Conservation (phyloP, 805 yeast genomes). For the Candida xyloterini region DNA sequence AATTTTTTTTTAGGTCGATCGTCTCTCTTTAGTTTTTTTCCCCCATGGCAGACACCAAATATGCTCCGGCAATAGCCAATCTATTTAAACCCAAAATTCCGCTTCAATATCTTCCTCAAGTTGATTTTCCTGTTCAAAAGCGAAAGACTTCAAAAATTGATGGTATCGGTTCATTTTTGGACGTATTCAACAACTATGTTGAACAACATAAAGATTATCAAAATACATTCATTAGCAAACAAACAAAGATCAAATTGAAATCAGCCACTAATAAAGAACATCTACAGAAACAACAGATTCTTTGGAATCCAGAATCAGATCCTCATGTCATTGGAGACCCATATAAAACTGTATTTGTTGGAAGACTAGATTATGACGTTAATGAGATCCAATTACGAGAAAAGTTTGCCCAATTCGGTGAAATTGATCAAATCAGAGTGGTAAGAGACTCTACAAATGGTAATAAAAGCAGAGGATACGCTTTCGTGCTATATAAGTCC, state of each 20-base stretch:
- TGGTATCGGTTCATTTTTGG: constrained; percentile 41
- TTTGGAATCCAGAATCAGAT: constrained; percentile 59
- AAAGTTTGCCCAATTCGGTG: constrained; percentile 63
- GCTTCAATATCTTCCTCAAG: constrained; percentile 44
- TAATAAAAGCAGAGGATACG: constrained; percentile 73
- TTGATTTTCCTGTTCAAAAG: constrained; percentile 46
- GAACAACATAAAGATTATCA: constrained; percentile 22
- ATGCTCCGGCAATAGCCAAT: constrained; percentile 38
- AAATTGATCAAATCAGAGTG: constrained; percentile 57
- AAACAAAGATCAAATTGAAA: constrained; percentile 25
- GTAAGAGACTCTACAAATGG: constrained; percentile 47
- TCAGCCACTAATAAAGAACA: constrained; percentile 23
- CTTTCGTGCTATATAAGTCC: constrained; percentile 67
- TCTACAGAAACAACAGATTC: constrained; percentile 34
- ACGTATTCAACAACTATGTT: constrained; percentile 29
- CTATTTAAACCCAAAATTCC: constrained; percentile 60
- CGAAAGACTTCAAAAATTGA: constrained; percentile 47
- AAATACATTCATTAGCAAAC: constrained; percentile 21
- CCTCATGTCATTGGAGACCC: constrained; percentile 69
- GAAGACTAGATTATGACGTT: constrained; percentile 61
- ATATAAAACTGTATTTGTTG: constrained; percentile 71
- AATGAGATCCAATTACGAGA: constrained; percentile 68
- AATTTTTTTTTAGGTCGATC: constrained; percentile 10
- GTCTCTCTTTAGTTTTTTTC: constrained; percentile 3
- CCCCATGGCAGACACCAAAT: constrained; percentile 25